phyloP scores from a whole-genome alignment of 1,284 basidiomycete species.

The Trichosporon sp. region DNA sequence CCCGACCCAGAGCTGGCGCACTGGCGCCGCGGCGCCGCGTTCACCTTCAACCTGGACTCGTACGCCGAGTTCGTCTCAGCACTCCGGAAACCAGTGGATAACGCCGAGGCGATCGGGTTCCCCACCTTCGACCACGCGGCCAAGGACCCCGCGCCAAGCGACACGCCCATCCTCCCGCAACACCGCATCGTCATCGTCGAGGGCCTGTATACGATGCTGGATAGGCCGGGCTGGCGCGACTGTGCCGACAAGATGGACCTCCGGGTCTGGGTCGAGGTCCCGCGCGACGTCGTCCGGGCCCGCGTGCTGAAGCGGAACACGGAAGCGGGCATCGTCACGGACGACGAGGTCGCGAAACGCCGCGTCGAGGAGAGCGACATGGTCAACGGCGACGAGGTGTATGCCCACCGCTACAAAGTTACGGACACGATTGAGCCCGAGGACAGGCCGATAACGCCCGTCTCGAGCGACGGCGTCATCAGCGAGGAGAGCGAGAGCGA shows the following conservation, averaged over 20 bases:
- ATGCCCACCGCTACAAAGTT: slow-evolving; percentile 26
- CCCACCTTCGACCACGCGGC: slow-evolving; percentile 59
- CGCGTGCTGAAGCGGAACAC: slow-evolving; percentile 64
- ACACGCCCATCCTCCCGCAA: slow-evolving; percentile 62
- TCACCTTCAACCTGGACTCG: slow-evolving; percentile 58
- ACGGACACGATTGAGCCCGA: slow-evolving; percentile 33
- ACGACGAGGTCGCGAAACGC: not conserved
- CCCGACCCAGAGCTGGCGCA: slow-evolving; percentile 69
- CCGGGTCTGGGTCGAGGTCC: slow-evolving; percentile 73
- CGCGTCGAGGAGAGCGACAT: slow-evolving; percentile 32
- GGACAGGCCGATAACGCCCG: not conserved
- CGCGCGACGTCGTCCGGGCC: slow-evolving; percentile 64
- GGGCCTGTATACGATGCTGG: slow-evolving; percentile 77
- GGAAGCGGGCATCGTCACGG: slow-evolving; percentile 41
- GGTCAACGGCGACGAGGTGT: slow-evolving; percentile 40
- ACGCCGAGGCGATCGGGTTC: slow-evolving; percentile 52
- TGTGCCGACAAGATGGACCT: slow-evolving; percentile 72
- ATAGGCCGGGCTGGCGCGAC: slow-evolving; percentile 70
- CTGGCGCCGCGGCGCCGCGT: slow-evolving; percentile 62
- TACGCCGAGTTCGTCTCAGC: slow-evolving; percentile 76
- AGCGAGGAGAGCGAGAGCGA: not conserved
- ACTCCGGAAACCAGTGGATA: slow-evolving; percentile 62
- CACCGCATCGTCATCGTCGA: slow-evolving; percentile 80
- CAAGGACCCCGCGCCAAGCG: slow-evolving; percentile 60
- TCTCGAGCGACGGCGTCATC: no score